Base-by-base conservation (phyloP, 2,329 filamentous ascomycete genomes). In the Aspergillus tamarii region DNA sequence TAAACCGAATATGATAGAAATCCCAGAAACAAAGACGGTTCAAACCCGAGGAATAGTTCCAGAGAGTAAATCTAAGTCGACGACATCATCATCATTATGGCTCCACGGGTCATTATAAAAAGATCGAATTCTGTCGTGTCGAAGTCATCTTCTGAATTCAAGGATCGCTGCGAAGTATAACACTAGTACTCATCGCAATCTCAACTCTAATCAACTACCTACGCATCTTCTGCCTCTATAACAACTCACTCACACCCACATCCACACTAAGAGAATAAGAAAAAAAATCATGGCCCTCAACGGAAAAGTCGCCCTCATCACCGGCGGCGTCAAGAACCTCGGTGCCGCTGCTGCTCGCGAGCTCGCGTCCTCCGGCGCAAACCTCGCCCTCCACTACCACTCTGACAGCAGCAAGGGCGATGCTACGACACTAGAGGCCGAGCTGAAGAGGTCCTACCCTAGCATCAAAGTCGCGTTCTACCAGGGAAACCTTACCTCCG, bases 401-500 rank as follows among this genome's bases (percentile, higher is more conserved):
- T 81, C 81, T 11, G 58, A 75, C 52, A 72, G 70, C 62, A 77
- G 77, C 68, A 78, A 81, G 69, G 66, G 72, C 12, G 73, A 77
- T 14, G 76, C 80, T 19, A 68, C 67, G 12, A 67, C 73, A 54
- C 72, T 83, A n/a, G 73, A 74, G n/a, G 66, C 72, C 6, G 73
- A 77, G 60, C 71, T 84, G n/a, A 71, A 73, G 53, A 57, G 74
- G 30, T 70, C 72, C 14, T 70, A 72, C 66, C 76, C 76, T 23
- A 57, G 66, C 1, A 56, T 69, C 63, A 77, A 77, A 66, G 70
- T 82, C 62, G 70, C 69, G 12, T 77, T 82, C 64, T 82, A 83
- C 71, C 75, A 81, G 64, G 81, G 70, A 19, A 79, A 84, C 63
- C 73, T 83, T 58, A 82, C 79, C 16, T 78, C 75, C 10, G 80